Conservation (phyloP, 352 stramenopile genomes). For the Phytophthora tentaculata region DNA sequence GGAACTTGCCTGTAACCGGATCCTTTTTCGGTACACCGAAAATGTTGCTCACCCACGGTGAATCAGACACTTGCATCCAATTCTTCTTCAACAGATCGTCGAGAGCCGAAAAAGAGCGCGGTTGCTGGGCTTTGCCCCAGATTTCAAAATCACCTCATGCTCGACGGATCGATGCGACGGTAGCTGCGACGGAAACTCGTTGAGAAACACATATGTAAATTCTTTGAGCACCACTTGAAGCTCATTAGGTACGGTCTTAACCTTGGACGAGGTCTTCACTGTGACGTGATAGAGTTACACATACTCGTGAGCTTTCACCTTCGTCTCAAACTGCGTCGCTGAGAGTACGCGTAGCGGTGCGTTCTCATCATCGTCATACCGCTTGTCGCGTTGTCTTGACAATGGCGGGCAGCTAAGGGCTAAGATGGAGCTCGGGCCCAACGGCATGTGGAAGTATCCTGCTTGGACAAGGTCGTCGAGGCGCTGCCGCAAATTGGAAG, state of each 20-base stretch:
- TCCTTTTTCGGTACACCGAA: conserved; percentile 16
- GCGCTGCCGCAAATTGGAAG: not conserved
- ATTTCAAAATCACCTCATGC: not conserved
- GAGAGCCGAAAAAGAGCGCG: not conserved
- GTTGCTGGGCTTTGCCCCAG: not conserved
- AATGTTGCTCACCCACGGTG: conserved; percentile 21
- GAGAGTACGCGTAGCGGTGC: not conserved
- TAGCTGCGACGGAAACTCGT: not conserved
- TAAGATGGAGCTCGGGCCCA: not conserved
- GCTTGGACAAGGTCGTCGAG: not conserved
- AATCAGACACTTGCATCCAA: conserved; percentile 21
- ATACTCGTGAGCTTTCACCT: not conserved
- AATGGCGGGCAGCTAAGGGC: not conserved
- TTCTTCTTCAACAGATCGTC: not conserved
- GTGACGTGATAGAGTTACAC: not conserved
- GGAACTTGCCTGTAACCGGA: conserved; percentile 1
- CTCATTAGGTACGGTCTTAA: not conserved
- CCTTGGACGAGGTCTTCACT: not conserved
- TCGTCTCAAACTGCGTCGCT: not conserved
- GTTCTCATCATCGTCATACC: not conserved
- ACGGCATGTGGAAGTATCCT: not conserved
- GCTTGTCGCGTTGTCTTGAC: not conserved
- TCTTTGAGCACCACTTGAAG: not conserved
- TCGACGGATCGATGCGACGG: not conserved
- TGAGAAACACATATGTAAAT: not conserved